phyloP scores from a whole-genome alignment of 805 yeast species.

The Lipomyces anomalus region DNA sequence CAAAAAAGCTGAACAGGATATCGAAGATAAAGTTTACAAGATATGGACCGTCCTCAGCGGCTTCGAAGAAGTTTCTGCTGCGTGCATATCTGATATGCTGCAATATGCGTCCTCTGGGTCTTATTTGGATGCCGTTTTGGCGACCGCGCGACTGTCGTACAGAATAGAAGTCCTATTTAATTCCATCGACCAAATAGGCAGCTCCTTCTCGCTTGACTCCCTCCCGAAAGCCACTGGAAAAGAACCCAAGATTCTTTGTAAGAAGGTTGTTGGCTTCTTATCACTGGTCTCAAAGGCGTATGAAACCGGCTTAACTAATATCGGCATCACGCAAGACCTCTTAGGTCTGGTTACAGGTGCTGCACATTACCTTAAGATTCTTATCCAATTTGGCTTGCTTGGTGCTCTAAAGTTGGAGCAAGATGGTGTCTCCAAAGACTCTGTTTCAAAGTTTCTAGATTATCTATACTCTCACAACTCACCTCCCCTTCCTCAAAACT shows the following conservation, averaged over 20 bases:
- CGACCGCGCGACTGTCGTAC: constrained; percentile 66
- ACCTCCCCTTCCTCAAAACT: constrained; percentile 16
- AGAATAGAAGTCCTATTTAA: constrained; percentile 71
- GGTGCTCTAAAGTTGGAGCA: constrained; percentile 56
- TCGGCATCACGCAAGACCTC: constrained; percentile 37
- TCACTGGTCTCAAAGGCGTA: constrained; percentile 62
- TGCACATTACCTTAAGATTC: constrained; percentile 84
- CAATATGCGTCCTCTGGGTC: constrained; percentile 72
- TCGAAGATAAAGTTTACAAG: constrained; percentile 53
- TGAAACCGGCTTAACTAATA: too few relatives aligned
- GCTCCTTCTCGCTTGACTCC: too few relatives aligned
- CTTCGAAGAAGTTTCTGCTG: constrained; percentile 86
- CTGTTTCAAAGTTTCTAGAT: constrained; percentile 57
- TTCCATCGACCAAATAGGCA: constrained; percentile 60
- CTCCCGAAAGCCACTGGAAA: constrained; percentile 27
- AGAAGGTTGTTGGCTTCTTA: constrained; percentile 85
- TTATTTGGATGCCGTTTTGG: constrained; percentile 57
- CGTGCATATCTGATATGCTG: constrained; percentile 86
- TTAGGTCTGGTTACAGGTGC: constrained; percentile 80
- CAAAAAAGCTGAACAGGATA: constrained; percentile 48
- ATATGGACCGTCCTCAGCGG: constrained; percentile 86
- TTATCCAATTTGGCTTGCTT: constrained; percentile 73
- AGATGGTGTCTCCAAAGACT: constrained; percentile 52
- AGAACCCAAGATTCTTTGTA: constrained; percentile 82
- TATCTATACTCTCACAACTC: constrained; percentile 38